Evolutionary conservation across 306 rosid species (phyloP).

Genomic region (Alnus glutinosa): DNA sequence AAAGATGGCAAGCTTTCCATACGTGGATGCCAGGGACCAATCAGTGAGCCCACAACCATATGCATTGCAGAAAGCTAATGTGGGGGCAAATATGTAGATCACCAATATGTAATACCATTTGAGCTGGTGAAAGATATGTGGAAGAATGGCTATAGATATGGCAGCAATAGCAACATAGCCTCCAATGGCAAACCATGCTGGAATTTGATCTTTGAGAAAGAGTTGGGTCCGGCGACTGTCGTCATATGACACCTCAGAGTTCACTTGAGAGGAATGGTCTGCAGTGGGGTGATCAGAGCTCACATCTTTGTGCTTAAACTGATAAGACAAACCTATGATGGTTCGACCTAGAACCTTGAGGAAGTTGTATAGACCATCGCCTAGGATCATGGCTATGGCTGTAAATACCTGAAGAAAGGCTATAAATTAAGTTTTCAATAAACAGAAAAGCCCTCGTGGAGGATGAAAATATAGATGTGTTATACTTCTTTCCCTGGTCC

Average conservation of each 20-base stretch:
- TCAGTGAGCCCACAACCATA: constrained; percentile 22
- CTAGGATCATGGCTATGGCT: constrained; percentile 8
- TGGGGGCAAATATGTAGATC: not conserved
- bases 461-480: too few species aligned
- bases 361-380: constrained; percentile 12
- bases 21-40: constrained; percentile 20
- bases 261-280: not conserved
- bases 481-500: too few species aligned
- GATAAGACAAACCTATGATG: not conserved
- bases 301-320: not conserved
- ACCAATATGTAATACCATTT: constrained; percentile 22
- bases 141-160: not conserved
- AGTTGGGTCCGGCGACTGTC: constrained; percentile 10
- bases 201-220: constrained; percentile 20
- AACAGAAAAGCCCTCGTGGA: not conserved
- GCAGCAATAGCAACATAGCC: constrained; percentile 15
- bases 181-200: constrained; percentile 7
- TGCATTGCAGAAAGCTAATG: constrained; percentile 19
- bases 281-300: constrained; percentile 2
- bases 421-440: not conserved
- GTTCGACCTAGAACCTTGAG: constrained; percentile 1
- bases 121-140: constrained; percentile 10
- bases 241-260: not conserved
- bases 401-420: not conserved
- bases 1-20: constrained; percentile 21